Evolutionary conservation across 495 filamentous ascomycete genomes (phyloP).

Genomic region (Aspergillus ostianus): DNA sequence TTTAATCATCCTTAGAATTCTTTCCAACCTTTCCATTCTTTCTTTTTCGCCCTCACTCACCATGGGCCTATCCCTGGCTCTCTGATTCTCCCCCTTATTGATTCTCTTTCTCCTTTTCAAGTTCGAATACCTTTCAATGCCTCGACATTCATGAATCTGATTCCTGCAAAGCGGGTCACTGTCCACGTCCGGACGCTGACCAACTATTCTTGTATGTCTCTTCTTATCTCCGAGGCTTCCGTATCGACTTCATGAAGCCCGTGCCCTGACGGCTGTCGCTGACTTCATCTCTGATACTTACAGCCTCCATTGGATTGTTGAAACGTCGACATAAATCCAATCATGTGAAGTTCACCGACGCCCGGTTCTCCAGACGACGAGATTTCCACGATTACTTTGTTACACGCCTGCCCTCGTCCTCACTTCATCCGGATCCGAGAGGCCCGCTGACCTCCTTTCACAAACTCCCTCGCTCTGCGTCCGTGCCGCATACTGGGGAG

Average conservation of each 20-base stretch:
- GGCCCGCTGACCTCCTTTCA: conserved; percentile 58
- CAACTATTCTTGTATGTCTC: conserved; percentile 36
- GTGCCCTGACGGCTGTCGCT: neutral
- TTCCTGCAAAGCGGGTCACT: conserved; percentile 42
- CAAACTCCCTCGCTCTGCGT: conserved; percentile 79
- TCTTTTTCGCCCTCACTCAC: neutral
- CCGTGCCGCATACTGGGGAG: conserved; percentile 70
- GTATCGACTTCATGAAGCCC: conserved; percentile 1
- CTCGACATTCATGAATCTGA: conserved; percentile 45
- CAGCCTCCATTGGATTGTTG: neutral
- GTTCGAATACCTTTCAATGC: conserved; percentile 22
- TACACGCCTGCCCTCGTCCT: conserved; percentile 89
- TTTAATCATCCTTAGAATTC: neutral
- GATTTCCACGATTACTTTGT: conserved; percentile 96
- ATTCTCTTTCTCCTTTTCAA: neutral
- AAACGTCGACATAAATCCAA: conserved; percentile 25
- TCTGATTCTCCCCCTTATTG: conserved; percentile 1
- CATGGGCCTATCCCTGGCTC: conserved; percentile 2
- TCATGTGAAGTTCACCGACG: conserved; percentile 18
- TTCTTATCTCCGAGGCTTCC: conserved; percentile 19
- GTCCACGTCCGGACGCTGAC: conserved; percentile 42
- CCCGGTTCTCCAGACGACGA: conserved; percentile 39
- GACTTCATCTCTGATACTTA: neutral
- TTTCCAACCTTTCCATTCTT: neutral
- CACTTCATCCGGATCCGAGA: conserved; percentile 83